Evolutionary conservation across 2,329 filamentous ascomycete genomes (phyloP), one percentile per base, ranked within the genome.

Genomic region (Fusarium sp.): DNA sequence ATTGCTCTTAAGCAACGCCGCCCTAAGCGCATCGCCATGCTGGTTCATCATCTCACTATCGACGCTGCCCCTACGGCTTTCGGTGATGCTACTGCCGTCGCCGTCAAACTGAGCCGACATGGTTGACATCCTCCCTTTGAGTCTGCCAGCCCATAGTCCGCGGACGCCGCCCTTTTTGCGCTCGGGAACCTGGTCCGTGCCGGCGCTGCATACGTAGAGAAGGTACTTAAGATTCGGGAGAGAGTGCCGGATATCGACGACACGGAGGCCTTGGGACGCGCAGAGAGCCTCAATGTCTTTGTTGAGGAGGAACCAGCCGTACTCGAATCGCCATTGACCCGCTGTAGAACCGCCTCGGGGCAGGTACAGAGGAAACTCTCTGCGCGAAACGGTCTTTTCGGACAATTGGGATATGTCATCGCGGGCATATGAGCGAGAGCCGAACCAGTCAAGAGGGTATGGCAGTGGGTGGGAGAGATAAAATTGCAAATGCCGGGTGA

Each of bases 251-350:
- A 98, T 94, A 76, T 99, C 96, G 68, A 98, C 87, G 1, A 97
- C 91, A 48, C 91, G 90, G 12, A 98, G 83, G 0, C 92, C 92
- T 70, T 94, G 90, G 1, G 86, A 84, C 4, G 84, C 82, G 64
- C 89, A 91, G 4, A 91, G 82, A 0, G 85, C 81, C 73, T 98
- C 95, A 60, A 99, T 95, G 76, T 98, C 86, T 81, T 98, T 98
- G 83, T 98, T 98, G 13, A 99, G 87, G n/a, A 98, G 84, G 75
- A 98, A 99, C 77, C 97, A 96, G 11, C 87, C 96, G 78, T 98
- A 99, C 75, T 98, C 95, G 79, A 98, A 98, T 3, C 95, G 91
- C 82, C 95, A 98, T 47, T 94, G 90, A 0, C 94, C 89, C 3
- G 89, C 87, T 0, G 76, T 87, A n/a, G 82, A 92, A 80, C 87